phyloP scores from a whole-genome alignment of 2,329 filamentous ascomycete genomes.

The Diaporthe batatas region DNA sequence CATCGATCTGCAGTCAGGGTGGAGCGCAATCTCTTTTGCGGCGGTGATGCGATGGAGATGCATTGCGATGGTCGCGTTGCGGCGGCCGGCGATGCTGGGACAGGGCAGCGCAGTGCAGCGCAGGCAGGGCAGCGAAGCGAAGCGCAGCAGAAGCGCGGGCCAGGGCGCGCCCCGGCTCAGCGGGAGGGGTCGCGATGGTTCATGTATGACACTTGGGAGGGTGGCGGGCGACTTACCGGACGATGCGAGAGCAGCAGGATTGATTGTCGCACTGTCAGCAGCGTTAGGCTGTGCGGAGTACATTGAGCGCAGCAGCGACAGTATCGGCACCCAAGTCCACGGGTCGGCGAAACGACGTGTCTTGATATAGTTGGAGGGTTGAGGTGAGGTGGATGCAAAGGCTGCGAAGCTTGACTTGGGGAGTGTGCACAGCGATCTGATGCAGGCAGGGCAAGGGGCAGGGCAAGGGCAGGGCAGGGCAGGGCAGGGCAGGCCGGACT shows the following conservation, averaged over 20 bases:
- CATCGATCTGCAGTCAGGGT: constrained; percentile 19
- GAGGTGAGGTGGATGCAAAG: constrained; percentile 48
- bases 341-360: constrained; percentile 70
- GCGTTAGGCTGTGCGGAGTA: constrained; percentile 77
- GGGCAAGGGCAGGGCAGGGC: constrained; percentile 14
- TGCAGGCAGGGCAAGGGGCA: constrained; percentile 51
- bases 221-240: constrained; percentile 69
- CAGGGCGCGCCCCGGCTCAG: constrained; percentile 41
- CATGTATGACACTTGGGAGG: constrained; percentile 42
- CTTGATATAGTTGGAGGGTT: constrained; percentile 70
- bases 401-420: constrained; percentile 50
- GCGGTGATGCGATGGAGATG: constrained; percentile 13
- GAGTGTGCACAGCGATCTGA: constrained; percentile 55
- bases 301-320: constrained; percentile 62
- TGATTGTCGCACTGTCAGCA: constrained; percentile 90
- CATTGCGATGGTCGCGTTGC: constrained; percentile 35
- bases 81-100: constrained; percentile 24
- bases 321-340: constrained; percentile 53
- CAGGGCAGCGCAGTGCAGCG: constrained; percentile 7
- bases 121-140: constrained; percentile 3
- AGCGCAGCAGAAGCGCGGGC: constrained; percentile 33
- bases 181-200: constrained; percentile 43
- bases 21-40: background rate
- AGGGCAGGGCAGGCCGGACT: constrained; percentile 50
- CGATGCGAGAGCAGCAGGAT: constrained; percentile 87